Base-by-base conservation (phyloP, 1,139 yeast genomes). In the Taphrina sp. region DNA sequence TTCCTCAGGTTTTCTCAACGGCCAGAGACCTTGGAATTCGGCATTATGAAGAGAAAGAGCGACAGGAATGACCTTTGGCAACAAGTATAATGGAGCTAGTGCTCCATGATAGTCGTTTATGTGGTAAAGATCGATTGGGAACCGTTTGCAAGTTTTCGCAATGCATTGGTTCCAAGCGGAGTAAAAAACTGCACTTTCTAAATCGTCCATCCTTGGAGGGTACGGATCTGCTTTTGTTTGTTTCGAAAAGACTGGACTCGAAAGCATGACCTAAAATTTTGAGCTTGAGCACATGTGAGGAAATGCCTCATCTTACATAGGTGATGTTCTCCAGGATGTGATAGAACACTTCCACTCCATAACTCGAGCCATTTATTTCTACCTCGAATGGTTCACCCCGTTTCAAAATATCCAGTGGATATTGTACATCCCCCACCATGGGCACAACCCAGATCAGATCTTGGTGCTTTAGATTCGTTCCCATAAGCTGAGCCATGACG, bases 141-240 rank as follows among this genome's bases (percentile, higher is more conserved):
- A 49, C 12, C 58, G 39, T 34, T 29, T 39, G 19, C 43, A 28
- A 5, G 46, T 38, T 12, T 42, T 55, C 23, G 58, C 58, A n/a
- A 55, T 55, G 24, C 58, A 55, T 20, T 55, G 58, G 17, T 55
- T 55, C 58, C 58, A 55, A 17, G 58, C 58, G 10, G 58, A 55
- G 35, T 55, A 55, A 17, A 55, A 55, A 5, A 55, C 52, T 41
- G 58, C 58, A 28, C 57, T 49, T 14, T 52, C 54, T 37, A 55
- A 29, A 26, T 55, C 58, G 20, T 55, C 58, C 58, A 55, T 46
- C 7, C 58, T 39, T 23, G 58, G 44, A 10, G 58, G 58, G 37
- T 55, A 55, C 7, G 58, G 58, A 31, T 55, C 58, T 5, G 47
- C 19, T 23, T 43, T 33, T 5, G 56, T 49, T 35, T 55, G 58